Conservation (phyloP, 257 asterid genomes). For the Fraxinus cuspidata region DNA sequence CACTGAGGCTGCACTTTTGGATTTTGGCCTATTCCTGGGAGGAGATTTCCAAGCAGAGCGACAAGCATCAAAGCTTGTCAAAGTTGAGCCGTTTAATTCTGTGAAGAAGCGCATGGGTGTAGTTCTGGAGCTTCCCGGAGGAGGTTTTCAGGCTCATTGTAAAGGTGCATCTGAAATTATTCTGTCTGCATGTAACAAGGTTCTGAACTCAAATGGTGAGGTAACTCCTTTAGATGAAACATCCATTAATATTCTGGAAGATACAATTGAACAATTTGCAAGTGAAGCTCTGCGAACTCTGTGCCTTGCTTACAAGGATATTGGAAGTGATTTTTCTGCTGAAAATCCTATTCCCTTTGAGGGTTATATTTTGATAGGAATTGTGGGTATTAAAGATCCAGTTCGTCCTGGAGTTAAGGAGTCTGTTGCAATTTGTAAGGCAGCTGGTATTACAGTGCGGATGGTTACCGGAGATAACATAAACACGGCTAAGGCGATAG, state of each 20-base stretch:
- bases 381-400: conserved; percentile 87
- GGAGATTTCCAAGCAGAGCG: conserved; percentile 69
- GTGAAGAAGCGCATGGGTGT: conserved; percentile 85
- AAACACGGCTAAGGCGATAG: conserved; percentile 89
- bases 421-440: conserved; percentile 78
- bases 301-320: conserved; percentile 76
- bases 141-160: conserved; percentile 70
- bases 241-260: conserved; percentile 40
- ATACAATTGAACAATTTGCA: conserved; percentile 72
- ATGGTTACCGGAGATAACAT: conserved; percentile 96
- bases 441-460: conserved; percentile 80
- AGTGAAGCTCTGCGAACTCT: conserved; percentile 80
- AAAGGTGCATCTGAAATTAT: conserved; percentile 91
- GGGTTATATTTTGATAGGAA: conserved; percentile 76
- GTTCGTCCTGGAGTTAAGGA: conserved; percentile 91
- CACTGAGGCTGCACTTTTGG: conserved; percentile 82
- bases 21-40: conserved; percentile 76
- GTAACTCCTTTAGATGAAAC: conserved; percentile 58
- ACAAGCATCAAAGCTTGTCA: conserved; percentile 50
- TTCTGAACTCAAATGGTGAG: conserved; percentile 53
- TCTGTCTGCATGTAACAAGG: conserved; percentile 73
- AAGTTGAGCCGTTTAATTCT: conserved; percentile 89
- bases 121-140: conserved; percentile 65
- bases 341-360: conserved; percentile 58
- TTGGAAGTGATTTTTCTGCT: conserved; percentile 46